Base-by-base conservation (phyloP, 2,329 filamentous ascomycete species). In the Sclerotinia glacialis region DNA sequence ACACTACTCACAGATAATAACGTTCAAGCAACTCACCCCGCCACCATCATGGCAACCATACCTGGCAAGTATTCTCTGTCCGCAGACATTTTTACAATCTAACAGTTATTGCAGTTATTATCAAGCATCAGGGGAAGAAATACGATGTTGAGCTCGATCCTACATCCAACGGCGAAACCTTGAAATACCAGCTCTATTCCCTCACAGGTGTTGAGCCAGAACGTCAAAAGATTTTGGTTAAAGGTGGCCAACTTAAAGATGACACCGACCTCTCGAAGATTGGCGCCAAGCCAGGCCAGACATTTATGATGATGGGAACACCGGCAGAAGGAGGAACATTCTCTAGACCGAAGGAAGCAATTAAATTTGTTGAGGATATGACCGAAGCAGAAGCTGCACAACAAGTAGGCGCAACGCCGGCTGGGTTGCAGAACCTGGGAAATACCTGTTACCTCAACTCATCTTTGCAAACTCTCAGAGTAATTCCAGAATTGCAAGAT, bases 391-490 rank as follows among this genome's bases (percentile, higher is more conserved):
- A 98, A 78, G 86, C 88, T 63, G 94, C 95, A 28, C 88, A 88
- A 78, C 86, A 90, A 76, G 89, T 89, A 68, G 93, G 92, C 67
- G 93, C 93, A 58, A 94, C 85, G 55, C 95, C 96, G 1, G 90
- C 93, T 66, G 95, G 95, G 56, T 81, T 99, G 69, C 85, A 90
- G 77, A 99, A 99, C 76, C 82, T 97, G 69, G 95, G 96, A 73
- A 99, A 99, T 79, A 99, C 96, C 5, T 99, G 95, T 82, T 99
- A 99, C 78, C 88, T 98, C 75, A 99, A 99, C 83, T 95, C 95
- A 60, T 97, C 94, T 0, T 83, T 99, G n/a, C 96, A 99, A 78
- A 90, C 92, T 5, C 82, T 99, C 71, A 88, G 91, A 69, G 85
- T 89, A 64, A 92, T 99, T 68, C 95, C 95, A 11, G 95, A 99